A percentile compares a stretch with the other conserved stretches of the same genome.
Conservation (phyloP, 176 grass and related monocot genomes). For the Aegilops longissima region DNA sequence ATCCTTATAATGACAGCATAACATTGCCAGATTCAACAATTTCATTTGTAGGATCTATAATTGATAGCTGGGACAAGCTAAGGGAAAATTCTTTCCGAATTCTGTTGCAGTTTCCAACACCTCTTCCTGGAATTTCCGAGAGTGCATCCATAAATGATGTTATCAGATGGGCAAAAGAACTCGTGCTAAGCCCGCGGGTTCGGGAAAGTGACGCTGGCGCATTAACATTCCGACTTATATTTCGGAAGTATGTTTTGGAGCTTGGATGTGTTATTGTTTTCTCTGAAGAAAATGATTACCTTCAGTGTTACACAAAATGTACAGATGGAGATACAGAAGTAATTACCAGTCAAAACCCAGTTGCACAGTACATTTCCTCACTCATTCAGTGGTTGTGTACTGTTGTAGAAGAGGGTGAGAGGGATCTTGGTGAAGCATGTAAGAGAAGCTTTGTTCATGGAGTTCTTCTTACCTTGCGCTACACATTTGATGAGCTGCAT, state of each 20-base stretch:
- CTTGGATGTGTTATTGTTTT: slow-evolving; percentile 70
- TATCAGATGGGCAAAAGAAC: slow-evolving; percentile 81
- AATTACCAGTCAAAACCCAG: slow-evolving; percentile 44
- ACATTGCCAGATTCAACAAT: slow-evolving; percentile 88
- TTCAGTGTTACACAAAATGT: slow-evolving; percentile 46
- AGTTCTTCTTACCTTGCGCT: slow-evolving; percentile 83
- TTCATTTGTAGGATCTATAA: slow-evolving; percentile 90
- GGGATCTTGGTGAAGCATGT: slow-evolving; percentile 84
- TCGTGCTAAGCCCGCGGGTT: slow-evolving; percentile 84
- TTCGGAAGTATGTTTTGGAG: slow-evolving; percentile 92
- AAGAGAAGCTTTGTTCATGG: slow-evolving; percentile 94
- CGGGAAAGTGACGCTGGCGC: slow-evolving; percentile 99
- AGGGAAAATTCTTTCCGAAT: slow-evolving; percentile 89
- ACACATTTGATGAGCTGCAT: slow-evolving; percentile 98
- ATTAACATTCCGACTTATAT: slow-evolving; percentile 87
- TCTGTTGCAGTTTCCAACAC: slow-evolving; percentile 84
- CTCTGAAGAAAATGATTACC: slow-evolving; percentile 53
- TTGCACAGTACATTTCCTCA: slow-evolving; percentile 72
- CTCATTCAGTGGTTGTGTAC: slow-evolving; percentile 75
- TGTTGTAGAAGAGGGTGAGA: slow-evolving; percentile 86
- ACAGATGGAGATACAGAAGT: slow-evolving; percentile 44
- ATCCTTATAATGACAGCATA: slow-evolving; percentile 70
- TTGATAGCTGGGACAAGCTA: slow-evolving; percentile 95
- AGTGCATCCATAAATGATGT: slow-evolving; percentile 61
- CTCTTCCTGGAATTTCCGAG: slow-evolving; percentile 94